A percentile compares a stretch with the other conserved stretches of the same genome.
phyloP scores from a whole-genome alignment of 257 asterid species.

The Scutellaria barbata region DNA sequence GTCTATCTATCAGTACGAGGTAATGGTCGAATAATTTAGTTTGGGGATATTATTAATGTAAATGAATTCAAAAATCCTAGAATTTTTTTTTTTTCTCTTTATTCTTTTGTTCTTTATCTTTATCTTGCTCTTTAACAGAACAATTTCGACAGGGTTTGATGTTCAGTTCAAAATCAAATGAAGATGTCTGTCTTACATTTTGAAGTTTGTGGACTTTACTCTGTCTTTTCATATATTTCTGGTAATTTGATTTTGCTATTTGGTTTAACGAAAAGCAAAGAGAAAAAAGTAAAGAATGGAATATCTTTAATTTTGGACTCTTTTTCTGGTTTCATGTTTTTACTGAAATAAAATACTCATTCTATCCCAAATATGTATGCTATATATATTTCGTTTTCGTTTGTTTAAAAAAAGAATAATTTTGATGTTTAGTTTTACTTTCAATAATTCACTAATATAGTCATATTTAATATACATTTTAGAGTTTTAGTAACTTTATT shows the following conservation, averaged over 20 bases:
- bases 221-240: background rate
- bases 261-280: background rate
- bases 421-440: too few species aligned
- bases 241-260: background rate
- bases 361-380: too few species aligned
- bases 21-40: slow-evolving; percentile 19
- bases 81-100: slow-evolving; percentile 18
- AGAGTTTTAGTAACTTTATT: too few species aligned
- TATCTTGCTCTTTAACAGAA: slow-evolving; percentile 28
- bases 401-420: too few species aligned
- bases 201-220: background rate
- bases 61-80: slow-evolving; percentile 31
- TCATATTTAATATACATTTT: too few species aligned
- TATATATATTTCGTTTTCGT: too few species aligned
- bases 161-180: slow-evolving; percentile 26
- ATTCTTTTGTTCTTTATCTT: slow-evolving; percentile 31
- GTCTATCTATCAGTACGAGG: slow-evolving; percentile 2
- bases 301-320: too few species aligned
- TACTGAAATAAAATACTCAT: too few species aligned
- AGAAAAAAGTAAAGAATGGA: too few species aligned
- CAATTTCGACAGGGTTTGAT: slow-evolving; percentile 27
- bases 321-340: too few species aligned
- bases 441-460: too few species aligned
- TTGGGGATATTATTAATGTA: slow-evolving; percentile 30
- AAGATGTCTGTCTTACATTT: slow-evolving; percentile 24